Base-by-base conservation (phyloP, 164 flowering plant species). In the Buxus sempervirens region DNA sequence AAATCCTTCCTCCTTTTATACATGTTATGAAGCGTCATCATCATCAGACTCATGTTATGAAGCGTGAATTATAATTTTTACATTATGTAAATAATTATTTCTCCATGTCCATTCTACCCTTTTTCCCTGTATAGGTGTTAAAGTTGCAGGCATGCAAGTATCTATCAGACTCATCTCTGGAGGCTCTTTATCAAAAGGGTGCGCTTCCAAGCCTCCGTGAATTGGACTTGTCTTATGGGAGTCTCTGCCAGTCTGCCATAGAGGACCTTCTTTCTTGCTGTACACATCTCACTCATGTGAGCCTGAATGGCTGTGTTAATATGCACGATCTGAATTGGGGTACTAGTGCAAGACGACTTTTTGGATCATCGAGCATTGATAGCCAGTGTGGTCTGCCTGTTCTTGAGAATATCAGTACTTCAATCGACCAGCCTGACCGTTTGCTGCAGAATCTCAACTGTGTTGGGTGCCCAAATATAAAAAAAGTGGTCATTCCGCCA, bases 141-240 rank as follows among this genome's bases (percentile, higher is more conserved):
- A 95, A 90, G 75, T 73, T 95, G 80, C 98, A 91, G 87, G 98
- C 98, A 1, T 95, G 98, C 93, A 95, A 95, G 79, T 91, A 92
- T 75, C 88, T 95, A 10, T 75, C 79, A 26, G 86, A 89, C 72
- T 77, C 90, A 25, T 89, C 98, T 26, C 76, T 95, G 76, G 97
- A 91, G 80, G 82, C 97, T 51, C 87, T 95, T 22, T 88, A 92
- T 77, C 88, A 82, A 68, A 80, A 78, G 54, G 87, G 87, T 67
- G 96, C 96, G 63, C 82, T 95, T 8, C 97, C 96, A 23, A 75
- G 85, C 26, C 92, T 95, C 9, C 73, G 86, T 61, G 96, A 92
- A 66, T 76, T 95, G 73, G 98, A 95, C 75, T 76, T 95, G 74
- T 95, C 98, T 5, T 89, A 95, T 76, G 98, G 93, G 27, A 81